phyloP scores from a whole-genome alignment of 2,329 filamentous ascomycete genomes.

The Colletotrichum tanaceti region DNA sequence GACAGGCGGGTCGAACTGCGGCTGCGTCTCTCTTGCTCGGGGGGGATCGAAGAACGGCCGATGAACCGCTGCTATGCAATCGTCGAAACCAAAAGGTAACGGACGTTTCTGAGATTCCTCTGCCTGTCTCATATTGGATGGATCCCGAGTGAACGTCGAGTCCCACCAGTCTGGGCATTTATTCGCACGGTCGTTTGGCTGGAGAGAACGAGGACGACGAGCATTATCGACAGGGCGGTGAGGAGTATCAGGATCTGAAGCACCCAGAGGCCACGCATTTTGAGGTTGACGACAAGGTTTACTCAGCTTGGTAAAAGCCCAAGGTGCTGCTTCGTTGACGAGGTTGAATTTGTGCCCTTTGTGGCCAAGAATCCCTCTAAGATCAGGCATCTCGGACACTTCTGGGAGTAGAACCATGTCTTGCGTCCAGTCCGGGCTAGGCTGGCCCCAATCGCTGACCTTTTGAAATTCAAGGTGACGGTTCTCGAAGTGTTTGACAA shows the following conservation, averaged over 20 bases:
- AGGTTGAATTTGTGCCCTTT: constrained; percentile 51
- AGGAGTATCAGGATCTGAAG: background rate
- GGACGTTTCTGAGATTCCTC: background rate
- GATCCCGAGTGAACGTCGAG: background rate
- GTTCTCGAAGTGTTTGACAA: constrained; percentile 69
- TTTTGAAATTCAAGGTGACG: constrained; percentile 47
- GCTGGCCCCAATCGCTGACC: background rate
- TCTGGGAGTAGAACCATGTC: constrained; percentile 60
- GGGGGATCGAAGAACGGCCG: background rate
- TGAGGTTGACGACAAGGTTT: background rate
- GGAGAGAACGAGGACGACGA: background rate
- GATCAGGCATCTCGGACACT: constrained; percentile 46
- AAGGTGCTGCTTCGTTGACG: constrained; percentile 54
- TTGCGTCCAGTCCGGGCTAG: constrained; percentile 56
- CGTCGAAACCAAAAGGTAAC: background rate
- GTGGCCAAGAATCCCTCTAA: constrained; percentile 47
- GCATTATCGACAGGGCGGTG: background rate
- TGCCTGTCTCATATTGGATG: too few relatives aligned
- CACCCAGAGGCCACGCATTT: background rate
- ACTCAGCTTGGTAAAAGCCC: constrained; percentile 44
- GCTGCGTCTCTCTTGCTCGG: background rate
- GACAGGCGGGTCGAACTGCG: background rate
- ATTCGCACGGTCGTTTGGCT: background rate
- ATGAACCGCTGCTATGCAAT: background rate
- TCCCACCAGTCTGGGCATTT: background rate